A percentile compares a stretch with the other conserved stretches of the same genome.
These are phyloP conservation scores for Synura sp. DNA, from an alignment of 352 stramenopile species.

Conservation along the genomic window DNA sequence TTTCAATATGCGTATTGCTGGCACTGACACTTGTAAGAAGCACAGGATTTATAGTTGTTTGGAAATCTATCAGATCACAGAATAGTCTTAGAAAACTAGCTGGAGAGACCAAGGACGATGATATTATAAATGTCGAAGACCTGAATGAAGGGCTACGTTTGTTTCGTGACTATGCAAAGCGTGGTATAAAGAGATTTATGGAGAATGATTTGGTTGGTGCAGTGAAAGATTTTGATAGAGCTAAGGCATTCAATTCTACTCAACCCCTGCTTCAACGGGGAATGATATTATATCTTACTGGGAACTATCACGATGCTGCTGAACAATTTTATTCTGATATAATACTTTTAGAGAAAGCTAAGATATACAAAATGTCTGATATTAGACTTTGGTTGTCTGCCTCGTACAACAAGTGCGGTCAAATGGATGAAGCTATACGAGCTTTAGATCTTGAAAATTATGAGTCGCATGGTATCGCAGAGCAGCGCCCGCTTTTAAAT, in stretches of 20 bases:
- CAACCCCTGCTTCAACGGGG: slow-evolving; percentile 1
- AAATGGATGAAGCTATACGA: not conserved
- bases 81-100: too few relatives aligned
- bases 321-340: not conserved
- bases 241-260: not conserved
- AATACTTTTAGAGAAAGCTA: not conserved
- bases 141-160: not conserved
- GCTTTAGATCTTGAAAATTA: not conserved
- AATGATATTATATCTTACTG: not conserved
- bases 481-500: not conserved
- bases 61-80: too few relatives aligned
- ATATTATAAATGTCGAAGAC: too few relatives aligned
- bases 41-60: too few relatives aligned
- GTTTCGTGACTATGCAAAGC: not conserved
- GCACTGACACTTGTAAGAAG: too few relatives aligned
- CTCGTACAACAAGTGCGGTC: not conserved
- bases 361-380: not conserved
- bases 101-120: too few relatives aligned
- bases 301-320: not conserved
- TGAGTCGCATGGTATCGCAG: not conserved
- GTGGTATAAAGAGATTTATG: not conserved
- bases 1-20: too few relatives aligned
- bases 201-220: not conserved
- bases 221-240: not conserved
- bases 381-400: not conserved